These are phyloP conservation scores for Metschnikowia peoriensis DNA, from an alignment of 805 yeast genomes.

Conservation along the genomic window DNA sequence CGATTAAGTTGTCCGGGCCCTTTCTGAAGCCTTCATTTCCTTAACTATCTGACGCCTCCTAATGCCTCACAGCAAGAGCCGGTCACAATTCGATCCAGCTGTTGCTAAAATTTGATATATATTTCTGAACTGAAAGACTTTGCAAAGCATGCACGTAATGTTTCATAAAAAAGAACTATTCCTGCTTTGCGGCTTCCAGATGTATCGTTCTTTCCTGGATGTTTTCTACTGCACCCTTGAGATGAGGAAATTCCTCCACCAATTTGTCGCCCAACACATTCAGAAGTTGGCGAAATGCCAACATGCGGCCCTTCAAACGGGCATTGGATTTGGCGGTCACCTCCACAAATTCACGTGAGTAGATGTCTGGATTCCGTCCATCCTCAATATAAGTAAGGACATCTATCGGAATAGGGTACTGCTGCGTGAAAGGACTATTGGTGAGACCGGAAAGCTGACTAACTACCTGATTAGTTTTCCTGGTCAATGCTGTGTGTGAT, in stretches of 20 bases:
- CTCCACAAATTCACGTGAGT: slow-evolving; percentile 94
- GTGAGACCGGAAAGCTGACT: slow-evolving; percentile 37
- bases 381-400: slow-evolving; percentile 91
- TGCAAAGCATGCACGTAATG: no score
- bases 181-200: slow-evolving; percentile 23
- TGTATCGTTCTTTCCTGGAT: slow-evolving; percentile 42
- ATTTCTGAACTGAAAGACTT: no score
- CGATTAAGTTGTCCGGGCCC: no score
- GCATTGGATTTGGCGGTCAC: slow-evolving; percentile 90
- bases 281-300: slow-evolving; percentile 62
- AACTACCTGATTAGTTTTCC: slow-evolving; percentile 42
- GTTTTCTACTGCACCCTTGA: slow-evolving; percentile 55
- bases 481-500: slow-evolving; percentile 51
- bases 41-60: no score
- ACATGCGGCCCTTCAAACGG: slow-evolving; percentile 78
- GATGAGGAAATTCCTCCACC: slow-evolving; percentile 74
- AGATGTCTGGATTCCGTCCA: slow-evolving; percentile 95
- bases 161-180: background rate
- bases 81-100: no score
- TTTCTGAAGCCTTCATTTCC: no score
- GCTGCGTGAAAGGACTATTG: slow-evolving; percentile 30
- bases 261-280: slow-evolving; percentile 69
- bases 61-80: no score
- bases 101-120: no score
- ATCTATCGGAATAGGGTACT: slow-evolving; percentile 67